These are phyloP conservation scores for Megacollybia marginata DNA, from an alignment of 768 basidiomycete genomes.

Conservation along the genomic window DNA sequence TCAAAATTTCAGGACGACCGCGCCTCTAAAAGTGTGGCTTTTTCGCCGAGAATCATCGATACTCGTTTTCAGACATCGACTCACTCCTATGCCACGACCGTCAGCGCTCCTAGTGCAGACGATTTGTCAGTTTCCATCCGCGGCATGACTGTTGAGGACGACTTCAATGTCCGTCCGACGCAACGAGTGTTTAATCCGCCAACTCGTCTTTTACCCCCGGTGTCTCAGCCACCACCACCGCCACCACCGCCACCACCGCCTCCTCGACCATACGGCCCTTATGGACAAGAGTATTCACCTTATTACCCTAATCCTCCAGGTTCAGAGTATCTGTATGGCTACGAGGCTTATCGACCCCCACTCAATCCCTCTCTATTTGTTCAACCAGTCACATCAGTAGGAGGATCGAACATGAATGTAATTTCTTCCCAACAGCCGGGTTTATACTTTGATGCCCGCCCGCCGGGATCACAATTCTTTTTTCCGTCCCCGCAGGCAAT, in stretches of 20 bases:
- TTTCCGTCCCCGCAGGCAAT: slow-evolving; percentile 52
- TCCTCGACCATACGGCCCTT: slow-evolving; percentile 39
- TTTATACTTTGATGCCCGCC: slow-evolving; percentile 53
- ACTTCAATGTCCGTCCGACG: slow-evolving; percentile 32
- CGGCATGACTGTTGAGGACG: slow-evolving; percentile 56
- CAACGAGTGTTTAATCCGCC: slow-evolving; percentile 15
- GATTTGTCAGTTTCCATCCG: slow-evolving; percentile 53
- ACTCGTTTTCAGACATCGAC: slow-evolving; percentile 33
- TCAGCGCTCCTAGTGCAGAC: slow-evolving; percentile 38
- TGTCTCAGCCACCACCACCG: slow-evolving; percentile 19
- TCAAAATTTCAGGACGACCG: slow-evolving; percentile 43
- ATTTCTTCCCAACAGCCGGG: slow-evolving; percentile 42
- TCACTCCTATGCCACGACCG: slow-evolving; percentile 20
- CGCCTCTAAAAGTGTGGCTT: slow-evolving; percentile 37
- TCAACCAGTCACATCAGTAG: slow-evolving; percentile 34
- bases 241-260: slow-evolving; percentile 32
- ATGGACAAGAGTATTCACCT: slow-evolving; percentile 50
- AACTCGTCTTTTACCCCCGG: slow-evolving; percentile 19
- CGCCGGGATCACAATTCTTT: slow-evolving; percentile 50
- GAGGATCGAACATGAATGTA: slow-evolving; percentile 36
- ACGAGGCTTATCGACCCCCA: slow-evolving; percentile 30
- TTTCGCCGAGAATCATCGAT: slow-evolving; percentile 42
- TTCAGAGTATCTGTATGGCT: slow-evolving; percentile 51
- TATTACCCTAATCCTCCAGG: slow-evolving; percentile 52
- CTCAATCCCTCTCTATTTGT: slow-evolving; percentile 46